Evolutionary conservation across 2,329 filamentous ascomycete species (phyloP).

Genomic region (Microdochium trichocladiopsis): DNA sequence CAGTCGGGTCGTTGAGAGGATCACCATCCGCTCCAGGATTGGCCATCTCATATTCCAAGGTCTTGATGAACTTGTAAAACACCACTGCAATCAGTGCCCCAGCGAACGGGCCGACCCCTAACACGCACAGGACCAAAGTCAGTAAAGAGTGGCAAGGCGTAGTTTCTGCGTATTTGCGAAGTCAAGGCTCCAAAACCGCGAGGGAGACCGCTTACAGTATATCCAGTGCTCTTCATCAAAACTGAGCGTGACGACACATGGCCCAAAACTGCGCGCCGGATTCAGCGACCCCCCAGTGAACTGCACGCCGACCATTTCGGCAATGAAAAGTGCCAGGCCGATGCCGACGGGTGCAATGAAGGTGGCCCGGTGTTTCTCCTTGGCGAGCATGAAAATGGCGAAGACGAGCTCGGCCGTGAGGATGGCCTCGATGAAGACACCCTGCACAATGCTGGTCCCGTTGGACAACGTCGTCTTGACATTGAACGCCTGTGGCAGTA

Average conservation of each 20-base stretch:
- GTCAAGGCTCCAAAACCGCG: no score
- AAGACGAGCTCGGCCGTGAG: slow-evolving; percentile 46
- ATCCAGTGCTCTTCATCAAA: slow-evolving; percentile 41
- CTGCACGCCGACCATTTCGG: slow-evolving; percentile 33
- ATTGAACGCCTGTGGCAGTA: slow-evolving; percentile 39
- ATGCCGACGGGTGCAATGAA: slow-evolving; percentile 58
- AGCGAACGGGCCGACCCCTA: slow-evolving; percentile 24
- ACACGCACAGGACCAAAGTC: slow-evolving; percentile 10
- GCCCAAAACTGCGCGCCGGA: slow-evolving; percentile 37
- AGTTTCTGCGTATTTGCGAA: no score
- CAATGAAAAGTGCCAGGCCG: slow-evolving; percentile 52
- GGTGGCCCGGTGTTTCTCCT: slow-evolving; percentile 56
- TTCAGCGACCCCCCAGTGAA: slow-evolving; percentile 42
- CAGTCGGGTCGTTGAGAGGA: slow-evolving; percentile 32
- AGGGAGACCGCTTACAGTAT: slow-evolving; percentile 27
- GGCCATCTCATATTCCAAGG: slow-evolving; percentile 34
- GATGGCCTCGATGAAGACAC: slow-evolving; percentile 49
- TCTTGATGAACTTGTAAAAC: slow-evolving; percentile 33
- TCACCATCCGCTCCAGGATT: slow-evolving; percentile 39
- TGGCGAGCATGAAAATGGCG: slow-evolving; percentile 51
- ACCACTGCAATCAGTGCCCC: slow-evolving; percentile 25
- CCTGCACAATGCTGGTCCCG: slow-evolving; percentile 35
- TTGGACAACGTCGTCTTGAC: slow-evolving; percentile 38
- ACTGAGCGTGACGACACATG: slow-evolving; percentile 31
- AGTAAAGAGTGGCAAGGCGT: not conserved